phyloP scores from a whole-genome alignment of 441 rosid genomes.

The Populus hybrid region DNA sequence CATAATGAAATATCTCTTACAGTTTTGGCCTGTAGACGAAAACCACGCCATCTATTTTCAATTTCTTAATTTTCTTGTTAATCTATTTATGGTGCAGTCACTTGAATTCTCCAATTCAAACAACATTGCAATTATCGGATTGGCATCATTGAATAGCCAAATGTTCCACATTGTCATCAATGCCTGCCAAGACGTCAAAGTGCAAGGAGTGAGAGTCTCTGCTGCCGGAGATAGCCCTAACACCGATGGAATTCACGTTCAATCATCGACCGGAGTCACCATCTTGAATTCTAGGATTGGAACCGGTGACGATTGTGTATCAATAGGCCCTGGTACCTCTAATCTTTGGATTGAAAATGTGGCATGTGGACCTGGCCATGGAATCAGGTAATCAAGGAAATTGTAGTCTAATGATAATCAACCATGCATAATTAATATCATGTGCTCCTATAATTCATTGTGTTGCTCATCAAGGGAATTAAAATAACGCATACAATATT shows the following conservation, averaged over 20 bases:
- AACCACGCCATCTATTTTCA: not conserved
- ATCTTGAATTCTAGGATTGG: constrained; percentile 27
- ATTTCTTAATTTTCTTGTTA: too few relatives aligned
- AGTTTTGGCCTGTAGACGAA: too few relatives aligned
- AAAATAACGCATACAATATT: too few relatives aligned
- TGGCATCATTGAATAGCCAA: constrained; percentile 57
- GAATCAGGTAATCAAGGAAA: constrained; percentile 17
- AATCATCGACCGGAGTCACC: constrained; percentile 25
- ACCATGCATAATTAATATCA: too few relatives aligned
- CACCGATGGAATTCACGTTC: constrained; percentile 43
- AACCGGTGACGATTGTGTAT: constrained; percentile 46
- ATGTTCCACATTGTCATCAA: constrained; percentile 41
- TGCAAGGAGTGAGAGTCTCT: constrained; percentile 35
- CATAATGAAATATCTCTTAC: not conserved
- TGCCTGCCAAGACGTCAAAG: constrained; percentile 39
- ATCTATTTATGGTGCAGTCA: constrained; percentile 26
- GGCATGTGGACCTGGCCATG: constrained; percentile 34
- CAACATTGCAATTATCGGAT: constrained; percentile 48
- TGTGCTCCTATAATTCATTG: not conserved
- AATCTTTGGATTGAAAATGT: constrained; percentile 32
- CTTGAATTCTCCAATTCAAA: constrained; percentile 49
- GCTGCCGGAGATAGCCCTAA: constrained; percentile 40
- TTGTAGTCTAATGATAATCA: too few relatives aligned
- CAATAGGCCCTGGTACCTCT: constrained; percentile 39
- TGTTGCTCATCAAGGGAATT: not conserved